Evolutionary conservation across 2,329 filamentous ascomycete species (phyloP).

Genomic region (Metarhizium humberi): DNA sequence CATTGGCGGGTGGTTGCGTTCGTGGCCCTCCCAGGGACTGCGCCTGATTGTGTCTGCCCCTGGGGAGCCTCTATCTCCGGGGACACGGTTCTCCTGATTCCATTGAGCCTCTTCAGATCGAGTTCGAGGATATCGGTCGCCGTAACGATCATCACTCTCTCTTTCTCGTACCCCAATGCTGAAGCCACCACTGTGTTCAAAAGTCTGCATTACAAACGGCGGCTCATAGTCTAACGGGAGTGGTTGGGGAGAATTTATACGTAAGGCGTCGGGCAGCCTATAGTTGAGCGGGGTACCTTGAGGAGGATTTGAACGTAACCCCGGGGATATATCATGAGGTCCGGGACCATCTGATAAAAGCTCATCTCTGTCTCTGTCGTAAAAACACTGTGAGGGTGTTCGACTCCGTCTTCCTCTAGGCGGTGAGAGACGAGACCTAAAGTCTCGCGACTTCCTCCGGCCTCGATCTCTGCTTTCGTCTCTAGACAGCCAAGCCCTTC

Average conservation of each 20-base stretch:
- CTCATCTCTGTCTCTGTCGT: conserved; percentile 47
- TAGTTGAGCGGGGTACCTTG: too few species aligned
- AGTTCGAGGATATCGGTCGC: conserved; percentile 53
- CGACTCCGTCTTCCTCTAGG: conserved; percentile 42
- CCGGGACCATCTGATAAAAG: conserved; percentile 60
- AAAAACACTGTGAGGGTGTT: conserved; percentile 59
- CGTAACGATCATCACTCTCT: conserved; percentile 34
- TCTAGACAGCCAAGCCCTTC: conserved; percentile 44
- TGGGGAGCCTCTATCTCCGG: conserved; percentile 29
- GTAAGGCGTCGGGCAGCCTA: too few species aligned
- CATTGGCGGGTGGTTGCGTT: conserved; percentile 33
- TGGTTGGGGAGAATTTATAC: too few species aligned
- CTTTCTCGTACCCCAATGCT: conserved; percentile 43
- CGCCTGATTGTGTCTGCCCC: conserved; percentile 28
- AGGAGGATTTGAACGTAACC: too few species aligned
- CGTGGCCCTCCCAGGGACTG: conserved; percentile 35
- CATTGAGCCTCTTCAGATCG: conserved; percentile 57
- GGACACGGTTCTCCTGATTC: conserved; percentile 45
- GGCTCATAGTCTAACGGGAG: conserved; percentile 58
- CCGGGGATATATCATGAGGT: conserved; percentile 50
- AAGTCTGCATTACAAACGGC: conserved; percentile 42
- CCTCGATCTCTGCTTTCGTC: conserved; percentile 51
- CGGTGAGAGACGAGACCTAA: conserved; percentile 43
- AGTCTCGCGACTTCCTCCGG: conserved; percentile 31
- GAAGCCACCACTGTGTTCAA: conserved; percentile 47